Evolutionary conservation across 495 filamentous ascomycete species (phyloP).

Genomic region (Entonaema liquescens): DNA sequence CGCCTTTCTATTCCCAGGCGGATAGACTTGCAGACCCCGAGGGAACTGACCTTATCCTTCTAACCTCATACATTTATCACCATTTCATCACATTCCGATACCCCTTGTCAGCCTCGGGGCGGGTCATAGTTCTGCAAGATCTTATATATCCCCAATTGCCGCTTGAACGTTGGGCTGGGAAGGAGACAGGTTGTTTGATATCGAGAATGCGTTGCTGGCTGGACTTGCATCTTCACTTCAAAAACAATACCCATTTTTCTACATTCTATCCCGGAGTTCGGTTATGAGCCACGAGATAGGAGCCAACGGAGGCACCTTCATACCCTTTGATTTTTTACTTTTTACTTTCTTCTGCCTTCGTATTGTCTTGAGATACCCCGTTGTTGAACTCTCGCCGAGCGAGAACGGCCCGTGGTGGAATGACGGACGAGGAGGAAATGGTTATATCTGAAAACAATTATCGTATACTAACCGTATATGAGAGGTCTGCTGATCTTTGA

Average conservation of each 20-base stretch:
- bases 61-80: slow-evolving; percentile 30
- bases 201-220: slow-evolving; percentile 43
- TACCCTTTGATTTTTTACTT: slow-evolving; percentile 39
- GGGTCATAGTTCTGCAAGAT: slow-evolving; percentile 35
- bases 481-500: slow-evolving; percentile 35
- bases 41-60: slow-evolving; percentile 32
- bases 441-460: slow-evolving; percentile 15
- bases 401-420: slow-evolving; percentile 41
- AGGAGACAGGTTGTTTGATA: slow-evolving; percentile 22
- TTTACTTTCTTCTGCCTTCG: slow-evolving; percentile 40
- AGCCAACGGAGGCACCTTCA: slow-evolving; percentile 43
- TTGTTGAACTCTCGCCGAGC: slow-evolving; percentile 47
- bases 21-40: slow-evolving; percentile 29
- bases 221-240: slow-evolving; percentile 41
- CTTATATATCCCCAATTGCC: slow-evolving; percentile 12
- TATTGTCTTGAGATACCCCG: slow-evolving; percentile 47
- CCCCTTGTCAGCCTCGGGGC: slow-evolving; percentile 34
- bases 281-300: slow-evolving; percentile 35
- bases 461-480: slow-evolving; percentile 27
- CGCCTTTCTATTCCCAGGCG: slow-evolving; percentile 13
- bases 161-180: slow-evolving; percentile 13
- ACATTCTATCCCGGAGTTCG: slow-evolving; percentile 41
- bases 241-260: slow-evolving; percentile 29
- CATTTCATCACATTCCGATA: slow-evolving; percentile 34
- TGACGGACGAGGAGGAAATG: slow-evolving; percentile 35